Base-by-base conservation (phyloP, 352 stramenopile species). In the Pythium brachiatum region DNA sequence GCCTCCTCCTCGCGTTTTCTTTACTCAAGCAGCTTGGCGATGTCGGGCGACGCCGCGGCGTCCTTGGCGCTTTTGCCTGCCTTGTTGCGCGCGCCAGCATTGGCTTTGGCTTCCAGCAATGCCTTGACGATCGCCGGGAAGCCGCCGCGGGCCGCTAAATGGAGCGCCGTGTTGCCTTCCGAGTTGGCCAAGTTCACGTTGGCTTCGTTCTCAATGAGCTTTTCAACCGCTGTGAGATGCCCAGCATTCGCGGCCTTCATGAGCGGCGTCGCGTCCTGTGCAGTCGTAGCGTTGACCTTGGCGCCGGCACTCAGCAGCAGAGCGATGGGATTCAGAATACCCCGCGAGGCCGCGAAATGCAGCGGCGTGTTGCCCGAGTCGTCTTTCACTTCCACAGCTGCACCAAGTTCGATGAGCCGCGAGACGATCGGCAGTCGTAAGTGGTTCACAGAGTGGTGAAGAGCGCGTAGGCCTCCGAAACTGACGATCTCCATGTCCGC, bases 361-460 rank as follows among this genome's bases (percentile, higher is more conserved):
- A 96, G 68, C 26, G 83, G 81, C 7, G 86, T 91, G 62, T 96
- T 94, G 34, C 89, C 89, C 12, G 74, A 81, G 32, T 97, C 89
- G 73, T 97, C 89, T 46, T 86, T 88, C 27, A 74, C 71, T 13
- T 96, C 88, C 26, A 89, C 73, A 56, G 76, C 80, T 23, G 79
- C 83, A 25, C 89, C 88, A 25, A 92, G 69, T 48, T 94, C 82
- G 20, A 97, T 66, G 11, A 97, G 76, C 0, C 78, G 73, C 31
- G 78, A 69, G 3, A 90, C 77, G 23, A 92, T 71, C 5, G 74
- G 58, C 46, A 94, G 48, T 0, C 81, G 71, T 26, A 81, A 81
- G 69, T 94, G 83, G 67, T 95, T 96, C n/a, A 83, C 74, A 6
- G 88, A 86, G 69, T 96, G 88, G 51, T 96, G 88, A 8, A 96